Evolutionary conservation across 768 basidiomycete genomes (phyloP), one percentile per base, ranked within the genome.

Genomic region (Pholiota molesta): DNA sequence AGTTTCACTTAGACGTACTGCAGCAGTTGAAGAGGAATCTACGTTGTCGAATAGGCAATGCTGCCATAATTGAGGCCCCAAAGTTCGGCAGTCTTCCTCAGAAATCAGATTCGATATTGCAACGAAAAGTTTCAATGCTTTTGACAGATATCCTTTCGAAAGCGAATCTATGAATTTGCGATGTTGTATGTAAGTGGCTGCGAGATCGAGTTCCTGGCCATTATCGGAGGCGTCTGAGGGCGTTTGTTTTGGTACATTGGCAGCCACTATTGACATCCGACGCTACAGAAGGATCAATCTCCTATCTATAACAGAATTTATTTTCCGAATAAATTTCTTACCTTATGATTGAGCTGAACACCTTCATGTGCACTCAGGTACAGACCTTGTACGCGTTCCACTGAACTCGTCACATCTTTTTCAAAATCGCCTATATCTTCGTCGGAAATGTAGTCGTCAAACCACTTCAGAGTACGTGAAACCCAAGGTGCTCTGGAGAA

Each of bases 1-100:
- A 7, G 5, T 58, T 28, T 49, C 4, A 51, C 2, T 52, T 37
- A 39, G 52, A 72, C 86, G 57, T 61, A 90, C 90, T 31, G 86
- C 79, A 60, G 80, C 76, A 16, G 84, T 75, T 17, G 78, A 69
- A 51, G 76, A 77, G 3, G 74, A 63, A 64, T 86, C 79, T 2
- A 62, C 57, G 31, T 75, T 78, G 45, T 76, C 71, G 35, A 78
- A 74, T 13, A 86, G 71, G 64, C 83, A 81, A 44, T 80, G 70
- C 55, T 79, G 73, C 90, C 91, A 93, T 8, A 91, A 70, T 33
- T 81, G 69, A 5, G 83, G 81, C 0, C 81, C 83, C 28, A 92
- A 74, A 2, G 72, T 75, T n/a, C 72, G 67, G 63, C 83, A 83
- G 57, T 90, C 84, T 7, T 81, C 78, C 1, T 73, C 60, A 7